Percentiles rank a stretch among this genome's conserved stretches.
phyloP scores from a whole-genome alignment of 2,329 filamentous ascomycete genomes.

The Xylaria sp. region DNA sequence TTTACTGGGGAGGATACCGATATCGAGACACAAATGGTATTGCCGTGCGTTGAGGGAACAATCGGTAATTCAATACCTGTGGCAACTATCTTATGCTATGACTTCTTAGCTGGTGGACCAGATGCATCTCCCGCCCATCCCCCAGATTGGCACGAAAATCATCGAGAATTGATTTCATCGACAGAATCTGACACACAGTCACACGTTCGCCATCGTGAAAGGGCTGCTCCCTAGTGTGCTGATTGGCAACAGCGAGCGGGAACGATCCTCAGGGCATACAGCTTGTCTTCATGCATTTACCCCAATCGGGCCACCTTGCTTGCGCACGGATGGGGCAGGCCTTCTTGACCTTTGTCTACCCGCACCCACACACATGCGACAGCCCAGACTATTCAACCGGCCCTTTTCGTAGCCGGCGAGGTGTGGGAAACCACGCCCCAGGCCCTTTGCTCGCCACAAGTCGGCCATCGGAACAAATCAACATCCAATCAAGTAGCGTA shows the following conservation, averaged over 20 bases:
- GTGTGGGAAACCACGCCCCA: slow-evolving; percentile 15
- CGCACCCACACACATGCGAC: slow-evolving; percentile 31
- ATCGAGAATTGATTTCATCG: slow-evolving; percentile 30
- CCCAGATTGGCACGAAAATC: slow-evolving; percentile 35
- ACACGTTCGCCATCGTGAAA: slow-evolving; percentile 9
- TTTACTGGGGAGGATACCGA: neutral
- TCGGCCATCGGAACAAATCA: neutral
- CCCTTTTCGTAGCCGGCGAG: slow-evolving; percentile 8
- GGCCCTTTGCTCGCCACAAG: neutral
- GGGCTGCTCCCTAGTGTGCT: neutral
- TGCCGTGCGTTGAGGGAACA: neutral
- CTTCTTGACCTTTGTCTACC: slow-evolving; percentile 19
- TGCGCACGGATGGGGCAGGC: slow-evolving; percentile 34
- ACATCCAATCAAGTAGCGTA: slow-evolving; percentile 14
- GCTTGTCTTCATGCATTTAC: slow-evolving; percentile 26
- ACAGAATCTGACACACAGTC: slow-evolving; percentile 28
- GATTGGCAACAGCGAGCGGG: slow-evolving; percentile 23
- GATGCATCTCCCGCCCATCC: slow-evolving; percentile 19
- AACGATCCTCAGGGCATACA: slow-evolving; percentile 18
- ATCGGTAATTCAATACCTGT: neutral
- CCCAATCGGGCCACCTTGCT: slow-evolving; percentile 28
- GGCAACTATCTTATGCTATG: neutral
- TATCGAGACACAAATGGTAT: neutral
- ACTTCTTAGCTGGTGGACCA: neutral
- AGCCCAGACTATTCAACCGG: slow-evolving; percentile 35